Base-by-base conservation (phyloP, 768 basidiomycete genomes). In the Mycena rosella region DNA sequence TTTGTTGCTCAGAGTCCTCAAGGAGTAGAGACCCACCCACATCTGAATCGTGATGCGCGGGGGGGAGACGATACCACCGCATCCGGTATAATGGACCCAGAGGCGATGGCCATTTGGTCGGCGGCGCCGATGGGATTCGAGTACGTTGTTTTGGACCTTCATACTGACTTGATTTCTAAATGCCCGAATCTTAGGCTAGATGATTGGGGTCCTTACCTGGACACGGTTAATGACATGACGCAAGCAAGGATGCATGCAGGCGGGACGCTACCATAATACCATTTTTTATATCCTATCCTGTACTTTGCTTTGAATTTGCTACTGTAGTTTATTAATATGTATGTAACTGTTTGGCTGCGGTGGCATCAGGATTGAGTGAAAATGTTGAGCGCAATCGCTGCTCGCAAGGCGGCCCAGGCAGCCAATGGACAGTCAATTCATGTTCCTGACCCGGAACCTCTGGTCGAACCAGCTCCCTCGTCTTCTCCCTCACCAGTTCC, bases 321-420 rank as follows among this genome's bases (percentile, higher is more conserved):
- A 22, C 44, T 27, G 34, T n/a, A n/a, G n/a, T n/a, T n/a, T n/a
- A n/a, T n/a, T n/a, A n/a, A n/a, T n/a, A n/a, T n/a, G n/a, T n/a
- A n/a, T 48, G 47, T 13, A 29, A 2, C 13, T 44, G 18, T 27
- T 51, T 52, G 29, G 51, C 29, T 52, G 29, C 10, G 22, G 17
- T n/a, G 34, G 6, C 22, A 38, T 15, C 29, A 9, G 9, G 27
- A n/a, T 29, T 10, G 11, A 30, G 9, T n/a, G 26, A 59, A 52
- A 40, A 92, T 92, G 91, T 80, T 93, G 56, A 92, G 90, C 73
- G 91, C 92, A 3, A 80, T 94, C 53, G 91, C 91, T 30, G 91
- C 91, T 3, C 85, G 92, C 36, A 92, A 89, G 73, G 89, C 89
- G 6, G 83, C 88, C 42, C 80, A 80, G 68, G 79, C 81, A 18